Percentiles rank a stretch among this genome's conserved stretches.
Conservation (phyloP, 1,284 basidiomycete species). For the Marasmius fiardii region DNA sequence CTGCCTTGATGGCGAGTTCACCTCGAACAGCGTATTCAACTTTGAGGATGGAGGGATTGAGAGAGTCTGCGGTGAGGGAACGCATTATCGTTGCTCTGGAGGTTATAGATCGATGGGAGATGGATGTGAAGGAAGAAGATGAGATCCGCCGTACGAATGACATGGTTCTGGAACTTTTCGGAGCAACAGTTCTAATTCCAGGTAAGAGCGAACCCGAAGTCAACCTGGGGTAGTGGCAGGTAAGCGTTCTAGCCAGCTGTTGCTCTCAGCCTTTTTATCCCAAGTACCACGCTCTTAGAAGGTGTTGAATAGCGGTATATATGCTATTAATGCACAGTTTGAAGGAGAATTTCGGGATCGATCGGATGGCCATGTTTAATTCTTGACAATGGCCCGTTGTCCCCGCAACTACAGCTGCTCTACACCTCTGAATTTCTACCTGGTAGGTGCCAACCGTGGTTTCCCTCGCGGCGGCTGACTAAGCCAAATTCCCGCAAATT, state of each 20-base stretch:
- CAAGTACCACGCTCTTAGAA: not conserved
- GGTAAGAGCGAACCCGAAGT: not conserved
- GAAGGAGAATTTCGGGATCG: not conserved
- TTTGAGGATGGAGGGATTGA: constrained; percentile 84
- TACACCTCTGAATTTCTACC: too few relatives aligned
- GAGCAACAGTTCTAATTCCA: not conserved
- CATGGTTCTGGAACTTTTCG: not conserved
- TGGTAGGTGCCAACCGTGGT: too few relatives aligned
- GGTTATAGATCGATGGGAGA: constrained; percentile 1
- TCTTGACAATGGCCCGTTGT: too few relatives aligned
- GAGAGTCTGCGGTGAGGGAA: constrained; percentile 53
- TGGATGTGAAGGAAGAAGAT: constrained; percentile 2
- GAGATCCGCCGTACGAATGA: not conserved
- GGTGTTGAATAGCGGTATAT: not conserved
- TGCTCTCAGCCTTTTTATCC: too few relatives aligned
- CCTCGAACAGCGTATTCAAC: constrained; percentile 98
- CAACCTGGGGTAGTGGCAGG: not conserved
- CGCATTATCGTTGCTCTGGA: constrained; percentile 38
- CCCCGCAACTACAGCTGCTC: too few relatives aligned
- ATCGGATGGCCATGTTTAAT: too few relatives aligned
- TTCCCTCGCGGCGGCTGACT: too few relatives aligned
- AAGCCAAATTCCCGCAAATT: too few relatives aligned
- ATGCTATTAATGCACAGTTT: not conserved
- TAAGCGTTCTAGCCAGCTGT: not conserved
- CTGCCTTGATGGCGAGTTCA: constrained; percentile 93